These are phyloP conservation scores for Plantago ovata DNA, from an alignment of 257 asterid genomes.

Conservation along the genomic window DNA sequence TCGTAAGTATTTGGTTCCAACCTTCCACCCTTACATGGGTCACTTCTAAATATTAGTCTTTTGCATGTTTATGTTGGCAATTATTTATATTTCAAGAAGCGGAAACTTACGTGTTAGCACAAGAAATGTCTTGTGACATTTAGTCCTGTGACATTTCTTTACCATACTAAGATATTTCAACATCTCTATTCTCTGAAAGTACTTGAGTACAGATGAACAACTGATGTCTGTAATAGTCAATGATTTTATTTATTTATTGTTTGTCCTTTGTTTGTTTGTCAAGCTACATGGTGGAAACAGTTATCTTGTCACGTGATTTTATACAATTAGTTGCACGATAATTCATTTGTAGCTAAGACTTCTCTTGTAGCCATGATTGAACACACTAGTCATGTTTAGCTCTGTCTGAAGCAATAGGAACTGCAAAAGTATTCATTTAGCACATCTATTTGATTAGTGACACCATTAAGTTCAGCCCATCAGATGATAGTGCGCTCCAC, in stretches of 20 bases:
- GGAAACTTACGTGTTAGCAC: too few species aligned
- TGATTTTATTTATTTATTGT: not conserved
- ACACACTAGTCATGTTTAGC: not conserved
- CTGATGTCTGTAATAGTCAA: not conserved
- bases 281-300: not conserved
- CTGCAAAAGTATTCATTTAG: too few species aligned
- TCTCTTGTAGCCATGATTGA: not conserved
- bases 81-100: too few species aligned
- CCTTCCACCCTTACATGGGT: too few species aligned
- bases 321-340: not conserved
- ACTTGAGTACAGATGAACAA: not conserved
- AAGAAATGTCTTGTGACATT: not conserved
- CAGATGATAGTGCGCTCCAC: not conserved
- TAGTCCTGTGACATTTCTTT: conserved; percentile 7
- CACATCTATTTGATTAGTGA: too few species aligned
- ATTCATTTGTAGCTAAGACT: conserved; percentile 1
- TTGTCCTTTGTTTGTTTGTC: not conserved
- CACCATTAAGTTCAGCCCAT: too few species aligned
- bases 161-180: not conserved
- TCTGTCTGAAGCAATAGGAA: too few species aligned
- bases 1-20: too few species aligned
- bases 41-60: too few species aligned
- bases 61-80: too few species aligned
- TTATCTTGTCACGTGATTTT: not conserved
- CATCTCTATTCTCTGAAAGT: not conserved